These are phyloP conservation scores for Kuraishia cidri DNA, from an alignment of 805 yeast genomes.

Conservation along the genomic window DNA sequence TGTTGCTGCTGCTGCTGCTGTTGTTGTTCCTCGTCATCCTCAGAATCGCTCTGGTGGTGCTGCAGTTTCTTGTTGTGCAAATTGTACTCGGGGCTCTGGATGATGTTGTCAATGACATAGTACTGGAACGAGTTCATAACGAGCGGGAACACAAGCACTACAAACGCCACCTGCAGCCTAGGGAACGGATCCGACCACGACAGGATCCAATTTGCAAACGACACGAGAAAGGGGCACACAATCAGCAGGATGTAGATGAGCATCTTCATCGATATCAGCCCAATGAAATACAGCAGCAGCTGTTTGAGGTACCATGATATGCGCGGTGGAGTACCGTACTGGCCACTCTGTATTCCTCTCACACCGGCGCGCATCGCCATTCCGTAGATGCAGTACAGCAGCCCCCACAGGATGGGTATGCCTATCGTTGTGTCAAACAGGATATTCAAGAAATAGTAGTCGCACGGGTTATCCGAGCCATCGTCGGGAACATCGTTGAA, in stretches of 20 bases:
- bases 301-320: slow-evolving; percentile 65
- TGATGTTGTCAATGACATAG: slow-evolving; percentile 63
- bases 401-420: slow-evolving; percentile 66
- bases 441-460: slow-evolving; percentile 88
- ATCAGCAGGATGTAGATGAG: slow-evolving; percentile 48
- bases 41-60: too few species aligned
- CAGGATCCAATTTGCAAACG: slow-evolving; percentile 62
- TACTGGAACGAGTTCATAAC: slow-evolving; percentile 69
- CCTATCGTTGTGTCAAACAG: slow-evolving; percentile 92
- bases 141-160: slow-evolving; percentile 75
- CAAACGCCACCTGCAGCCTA: slow-evolving; percentile 75
- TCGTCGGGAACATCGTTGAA: slow-evolving; percentile 11
- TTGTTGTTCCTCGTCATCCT: too few species aligned
- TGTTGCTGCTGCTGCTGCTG: too few species aligned
- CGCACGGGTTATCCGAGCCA: slow-evolving; percentile 63
- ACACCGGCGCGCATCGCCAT: slow-evolving; percentile 33
- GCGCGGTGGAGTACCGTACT: slow-evolving; percentile 58
- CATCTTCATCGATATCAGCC: slow-evolving; percentile 50
- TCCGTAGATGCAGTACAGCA: slow-evolving; percentile 42
- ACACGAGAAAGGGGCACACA: slow-evolving; percentile 58
- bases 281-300: slow-evolving; percentile 54
- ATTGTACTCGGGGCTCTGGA: slow-evolving; percentile 43
- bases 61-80: too few species aligned
- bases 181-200: slow-evolving; percentile 83
- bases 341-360: slow-evolving; percentile 42